Conservation (phyloP, 2,329 filamentous ascomycete species). For the Monilinia fructigena region DNA sequence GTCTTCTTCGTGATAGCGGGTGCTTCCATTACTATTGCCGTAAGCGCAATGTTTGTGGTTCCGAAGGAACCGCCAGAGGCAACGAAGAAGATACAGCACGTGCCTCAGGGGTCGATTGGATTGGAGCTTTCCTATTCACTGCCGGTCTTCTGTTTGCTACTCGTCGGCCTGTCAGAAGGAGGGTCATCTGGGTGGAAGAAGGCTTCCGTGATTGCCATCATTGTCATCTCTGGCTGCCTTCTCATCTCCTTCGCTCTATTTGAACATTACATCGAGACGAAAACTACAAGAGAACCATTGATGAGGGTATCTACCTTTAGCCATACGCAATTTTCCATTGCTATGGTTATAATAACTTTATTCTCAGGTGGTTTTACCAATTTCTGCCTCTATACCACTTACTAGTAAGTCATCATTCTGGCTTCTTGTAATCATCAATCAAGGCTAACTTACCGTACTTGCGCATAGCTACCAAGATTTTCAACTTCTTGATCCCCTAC, state of each 20-base stretch:
- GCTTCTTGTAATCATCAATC: not conserved
- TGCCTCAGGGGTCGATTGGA: slow-evolving; percentile 60
- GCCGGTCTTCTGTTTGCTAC: slow-evolving; percentile 58
- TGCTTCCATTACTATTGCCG: slow-evolving; percentile 55
- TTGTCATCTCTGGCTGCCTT: slow-evolving; percentile 56
- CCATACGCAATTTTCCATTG: slow-evolving; percentile 58
- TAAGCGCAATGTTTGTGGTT: slow-evolving; percentile 59
- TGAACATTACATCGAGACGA: slow-evolving; percentile 51
- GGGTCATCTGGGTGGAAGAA: slow-evolving; percentile 67
- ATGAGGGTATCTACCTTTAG: slow-evolving; percentile 66
- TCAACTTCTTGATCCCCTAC: slow-evolving; percentile 58
- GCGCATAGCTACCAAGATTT: slow-evolving; percentile 59
- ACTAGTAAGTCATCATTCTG: slow-evolving; percentile 44
- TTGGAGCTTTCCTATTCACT: slow-evolving; percentile 63
- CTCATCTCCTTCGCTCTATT: slow-evolving; percentile 27
- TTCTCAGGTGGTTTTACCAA: slow-evolving; percentile 70
- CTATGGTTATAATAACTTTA: slow-evolving; percentile 63
- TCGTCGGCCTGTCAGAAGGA: slow-evolving; percentile 67
- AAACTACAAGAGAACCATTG: slow-evolving; percentile 52
- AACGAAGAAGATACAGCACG: slow-evolving; percentile 21
- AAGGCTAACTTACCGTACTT: slow-evolving; percentile 4
- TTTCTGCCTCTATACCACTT: slow-evolving; percentile 65
- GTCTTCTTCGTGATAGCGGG: slow-evolving; percentile 65
- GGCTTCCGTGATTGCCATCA: slow-evolving; percentile 58
- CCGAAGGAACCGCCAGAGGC: slow-evolving; percentile 47